Percentiles rank a stretch among this genome's conserved stretches.
Evolutionary conservation across 2,329 filamentous ascomycete genomes (phyloP).

Genomic region (Ambrosiella xylebori): DNA sequence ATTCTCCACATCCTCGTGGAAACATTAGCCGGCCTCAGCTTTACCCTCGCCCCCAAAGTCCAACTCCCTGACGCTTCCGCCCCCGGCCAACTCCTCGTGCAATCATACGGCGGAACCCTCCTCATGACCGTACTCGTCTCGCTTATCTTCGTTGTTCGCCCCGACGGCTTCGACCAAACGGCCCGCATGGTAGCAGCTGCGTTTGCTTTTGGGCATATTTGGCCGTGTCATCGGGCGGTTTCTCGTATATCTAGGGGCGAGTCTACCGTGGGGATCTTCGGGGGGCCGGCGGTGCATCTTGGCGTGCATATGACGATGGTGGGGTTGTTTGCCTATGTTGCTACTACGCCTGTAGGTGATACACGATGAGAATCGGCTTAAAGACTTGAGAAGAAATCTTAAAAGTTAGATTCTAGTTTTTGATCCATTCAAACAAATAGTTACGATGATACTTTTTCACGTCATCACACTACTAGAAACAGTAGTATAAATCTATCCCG

Average conservation of each 20-base stretch:
- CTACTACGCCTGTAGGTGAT: background rate
- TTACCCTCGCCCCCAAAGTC: constrained; percentile 25
- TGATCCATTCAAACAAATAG: background rate
- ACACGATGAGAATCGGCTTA: background rate
- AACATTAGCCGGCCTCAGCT: constrained; percentile 28
- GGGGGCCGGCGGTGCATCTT: constrained; percentile 31
- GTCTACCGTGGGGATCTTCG: constrained; percentile 19
- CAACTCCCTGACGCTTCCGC: constrained; percentile 27
- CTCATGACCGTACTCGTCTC: constrained; percentile 28
- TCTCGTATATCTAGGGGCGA: constrained; percentile 18
- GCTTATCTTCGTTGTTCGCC: constrained; percentile 20
- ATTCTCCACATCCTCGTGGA: constrained; percentile 24
- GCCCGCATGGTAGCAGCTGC: constrained; percentile 22
- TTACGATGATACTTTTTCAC: background rate
- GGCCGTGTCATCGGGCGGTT: constrained; percentile 28
- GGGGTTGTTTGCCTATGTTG: constrained; percentile 19
- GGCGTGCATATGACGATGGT: constrained; percentile 25
- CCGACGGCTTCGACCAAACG: constrained; percentile 18
- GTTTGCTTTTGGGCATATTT: constrained; percentile 32
- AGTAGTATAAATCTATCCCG: constrained; percentile 9
- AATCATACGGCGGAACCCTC: constrained; percentile 31
- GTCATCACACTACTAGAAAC: background rate
- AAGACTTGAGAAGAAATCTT: background rate
- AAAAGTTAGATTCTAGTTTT: background rate
- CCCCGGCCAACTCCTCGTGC: constrained; percentile 26